Percentiles rank a stretch among this genome's conserved stretches.
Evolutionary conservation across 1,284 basidiomycete genomes (phyloP).

Genomic region (Ustilago vetiveriae): DNA sequence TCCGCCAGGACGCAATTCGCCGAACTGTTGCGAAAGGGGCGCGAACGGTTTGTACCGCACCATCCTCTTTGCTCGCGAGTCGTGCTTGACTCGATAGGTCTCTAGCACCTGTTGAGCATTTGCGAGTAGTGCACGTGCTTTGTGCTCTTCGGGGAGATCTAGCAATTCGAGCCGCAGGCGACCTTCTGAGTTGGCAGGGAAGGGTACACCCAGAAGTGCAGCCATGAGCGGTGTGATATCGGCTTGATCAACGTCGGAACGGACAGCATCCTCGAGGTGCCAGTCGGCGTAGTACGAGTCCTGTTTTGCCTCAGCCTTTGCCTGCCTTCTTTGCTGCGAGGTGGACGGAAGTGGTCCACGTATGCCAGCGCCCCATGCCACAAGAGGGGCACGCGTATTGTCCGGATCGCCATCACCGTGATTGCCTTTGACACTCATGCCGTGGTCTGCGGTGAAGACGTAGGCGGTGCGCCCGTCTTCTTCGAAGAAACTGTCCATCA

Average conservation of each 20-base stretch:
- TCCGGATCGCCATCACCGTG: slow-evolving; percentile 91
- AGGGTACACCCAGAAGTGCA: slow-evolving; percentile 49
- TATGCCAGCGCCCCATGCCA: slow-evolving; percentile 82
- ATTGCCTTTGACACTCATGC: slow-evolving; percentile 88
- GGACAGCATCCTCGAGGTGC: slow-evolving; percentile 43
- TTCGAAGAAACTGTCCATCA: slow-evolving; percentile 75
- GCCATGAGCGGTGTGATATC: slow-evolving; percentile 82
- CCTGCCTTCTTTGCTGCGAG: slow-evolving; percentile 3
- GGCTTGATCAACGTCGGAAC: slow-evolving; percentile 78
- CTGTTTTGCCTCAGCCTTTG: slow-evolving; percentile 6
- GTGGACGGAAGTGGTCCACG: slow-evolving; percentile 22
- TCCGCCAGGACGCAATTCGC: slow-evolving; percentile 68
- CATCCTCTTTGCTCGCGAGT: slow-evolving; percentile 36
- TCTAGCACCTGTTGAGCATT: slow-evolving; percentile 82
- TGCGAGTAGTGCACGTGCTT: slow-evolving; percentile 74
- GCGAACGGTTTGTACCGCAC: slow-evolving; percentile 47
- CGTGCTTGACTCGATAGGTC: slow-evolving; percentile 80
- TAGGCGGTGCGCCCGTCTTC: slow-evolving; percentile 75
- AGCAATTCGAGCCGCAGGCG: slow-evolving; percentile 65
- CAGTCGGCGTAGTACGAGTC: slow-evolving; percentile 57
- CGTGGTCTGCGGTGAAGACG: slow-evolving; percentile 88
- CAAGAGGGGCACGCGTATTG: slow-evolving; percentile 83
- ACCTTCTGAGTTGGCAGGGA: slow-evolving; percentile 68
- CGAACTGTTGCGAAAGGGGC: slow-evolving; percentile 8
- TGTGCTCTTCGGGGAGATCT: slow-evolving; percentile 67